phyloP scores from a whole-genome alignment of 805 yeast species.

The Myxozyma nipponensis region DNA sequence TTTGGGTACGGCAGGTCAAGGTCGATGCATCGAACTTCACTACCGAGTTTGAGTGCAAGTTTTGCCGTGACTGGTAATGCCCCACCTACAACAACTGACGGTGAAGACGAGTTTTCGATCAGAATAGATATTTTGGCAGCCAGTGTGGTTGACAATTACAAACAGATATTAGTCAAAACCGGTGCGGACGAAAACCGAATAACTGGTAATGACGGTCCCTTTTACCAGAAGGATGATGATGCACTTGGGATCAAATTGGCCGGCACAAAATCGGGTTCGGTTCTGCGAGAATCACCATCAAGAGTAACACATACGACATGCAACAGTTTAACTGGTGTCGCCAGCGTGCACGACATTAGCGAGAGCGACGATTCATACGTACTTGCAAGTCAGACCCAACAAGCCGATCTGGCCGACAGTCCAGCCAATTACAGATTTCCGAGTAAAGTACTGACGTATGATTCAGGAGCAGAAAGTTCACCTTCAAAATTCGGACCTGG shows the following conservation, averaged over 20 bases:
- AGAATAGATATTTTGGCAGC: constrained; percentile 35
- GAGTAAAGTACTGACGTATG: not conserved
- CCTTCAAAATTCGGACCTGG: not conserved
- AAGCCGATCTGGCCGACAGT: not conserved
- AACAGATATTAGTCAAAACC: not conserved
- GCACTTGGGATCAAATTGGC: too few relatives aligned
- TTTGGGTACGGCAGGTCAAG: not conserved
- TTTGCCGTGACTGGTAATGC: not conserved
- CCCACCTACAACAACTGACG: not conserved
- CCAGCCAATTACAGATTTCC: not conserved
- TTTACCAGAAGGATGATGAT: too few relatives aligned
- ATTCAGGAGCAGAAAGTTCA: not conserved
- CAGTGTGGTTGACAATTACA: constrained; percentile 25
- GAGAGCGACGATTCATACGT: too few relatives aligned
- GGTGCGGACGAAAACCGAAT: not conserved
- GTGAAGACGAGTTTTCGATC: constrained; percentile 6
- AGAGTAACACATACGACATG: not conserved
- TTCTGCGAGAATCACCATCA: constrained; percentile 9
- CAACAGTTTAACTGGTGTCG: constrained; percentile 3
- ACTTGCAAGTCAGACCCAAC: too few relatives aligned
- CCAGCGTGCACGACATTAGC: constrained; percentile 4
- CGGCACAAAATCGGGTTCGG: not conserved
- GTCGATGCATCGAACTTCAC: not conserved
- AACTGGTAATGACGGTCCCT: too few relatives aligned
- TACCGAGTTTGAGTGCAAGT: not conserved